Percentiles rank a stretch among this genome's conserved stretches.
These are phyloP conservation scores for Ampelocalamus luodianensis DNA, from an alignment of 176 grass and related monocot species.

Conservation along the genomic window DNA sequence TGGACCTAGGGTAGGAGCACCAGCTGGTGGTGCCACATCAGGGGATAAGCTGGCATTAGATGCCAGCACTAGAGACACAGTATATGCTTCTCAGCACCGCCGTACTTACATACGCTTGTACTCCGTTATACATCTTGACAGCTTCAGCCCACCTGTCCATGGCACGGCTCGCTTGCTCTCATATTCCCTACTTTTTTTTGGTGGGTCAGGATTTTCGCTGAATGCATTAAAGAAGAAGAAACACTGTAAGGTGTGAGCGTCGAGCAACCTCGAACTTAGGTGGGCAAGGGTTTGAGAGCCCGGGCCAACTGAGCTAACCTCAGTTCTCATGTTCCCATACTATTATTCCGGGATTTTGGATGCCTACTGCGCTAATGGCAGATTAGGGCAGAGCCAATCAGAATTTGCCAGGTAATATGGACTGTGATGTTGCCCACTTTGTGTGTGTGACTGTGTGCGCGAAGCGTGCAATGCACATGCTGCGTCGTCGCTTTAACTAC, in stretches of 20 bases:
- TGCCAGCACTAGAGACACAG: background rate
- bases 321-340: background rate
- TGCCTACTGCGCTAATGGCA: background rate
- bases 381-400: background rate
- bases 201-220: too few species aligned
- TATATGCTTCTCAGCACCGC: background rate
- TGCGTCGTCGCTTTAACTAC: background rate
- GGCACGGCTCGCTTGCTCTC: background rate
- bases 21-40: slow-evolving; percentile 49
- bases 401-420: background rate
- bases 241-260: too few species aligned
- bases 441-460: background rate
- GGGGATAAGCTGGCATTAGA: slow-evolving; percentile 62
- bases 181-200: too few species aligned
- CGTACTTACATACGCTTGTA: background rate
- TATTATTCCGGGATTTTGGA: background rate
- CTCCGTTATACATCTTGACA: background rate
- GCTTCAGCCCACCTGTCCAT: background rate
- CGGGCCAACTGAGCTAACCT: too few species aligned
- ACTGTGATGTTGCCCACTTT: background rate
- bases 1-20: slow-evolving; percentile 10
- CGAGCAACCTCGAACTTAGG: too few species aligned
- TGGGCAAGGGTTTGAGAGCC: too few species aligned
- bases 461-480: background rate
- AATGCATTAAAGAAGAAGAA: too few species aligned